Conservation (phyloP, 1,139 yeast genomes). For the Sugiyamaella grinbergsii region DNA sequence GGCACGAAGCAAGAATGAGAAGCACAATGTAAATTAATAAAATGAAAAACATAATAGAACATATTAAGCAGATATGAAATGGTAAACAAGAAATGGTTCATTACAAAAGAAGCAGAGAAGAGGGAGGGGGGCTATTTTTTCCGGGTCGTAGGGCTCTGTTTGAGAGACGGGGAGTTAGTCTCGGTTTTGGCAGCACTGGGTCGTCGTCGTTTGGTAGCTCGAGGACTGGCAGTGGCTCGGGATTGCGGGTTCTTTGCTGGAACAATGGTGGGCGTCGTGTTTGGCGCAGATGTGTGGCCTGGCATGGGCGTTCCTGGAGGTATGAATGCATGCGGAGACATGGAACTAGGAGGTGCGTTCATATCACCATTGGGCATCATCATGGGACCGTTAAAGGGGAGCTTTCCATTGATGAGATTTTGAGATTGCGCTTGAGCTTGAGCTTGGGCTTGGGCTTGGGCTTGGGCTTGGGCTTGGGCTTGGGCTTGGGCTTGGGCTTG, state of each 20-base stretch:
- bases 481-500: no score
- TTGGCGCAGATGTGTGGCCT: constrained; percentile 2
- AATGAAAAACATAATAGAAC: not conserved
- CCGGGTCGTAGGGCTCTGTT: constrained; percentile 24
- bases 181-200: constrained; percentile 23
- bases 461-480: no score
- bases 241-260: constrained; percentile 12
- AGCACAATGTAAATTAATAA: not conserved
- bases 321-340: constrained; percentile 11
- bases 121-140: constrained; percentile 20
- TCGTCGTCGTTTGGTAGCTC: constrained; percentile 25
- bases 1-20: not conserved
- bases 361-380: constrained; percentile 10
- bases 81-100: constrained; percentile 4
- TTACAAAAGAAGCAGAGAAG: not conserved
- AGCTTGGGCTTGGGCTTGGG: no score
- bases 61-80: not conserved
- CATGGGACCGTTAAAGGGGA: constrained; percentile 11
- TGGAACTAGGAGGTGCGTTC: constrained; percentile 2
- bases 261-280: constrained; percentile 3
- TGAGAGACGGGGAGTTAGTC: constrained; percentile 23
- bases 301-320: constrained; percentile 15
- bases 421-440: not conserved
- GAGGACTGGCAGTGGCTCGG: constrained; percentile 24
- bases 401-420: constrained; percentile 8